Percentiles rank a stretch among this genome's conserved stretches.
These are phyloP conservation scores for Phyllosticta paracitricarpa DNA, from an alignment of 2,329 filamentous ascomycete species.

Conservation along the genomic window DNA sequence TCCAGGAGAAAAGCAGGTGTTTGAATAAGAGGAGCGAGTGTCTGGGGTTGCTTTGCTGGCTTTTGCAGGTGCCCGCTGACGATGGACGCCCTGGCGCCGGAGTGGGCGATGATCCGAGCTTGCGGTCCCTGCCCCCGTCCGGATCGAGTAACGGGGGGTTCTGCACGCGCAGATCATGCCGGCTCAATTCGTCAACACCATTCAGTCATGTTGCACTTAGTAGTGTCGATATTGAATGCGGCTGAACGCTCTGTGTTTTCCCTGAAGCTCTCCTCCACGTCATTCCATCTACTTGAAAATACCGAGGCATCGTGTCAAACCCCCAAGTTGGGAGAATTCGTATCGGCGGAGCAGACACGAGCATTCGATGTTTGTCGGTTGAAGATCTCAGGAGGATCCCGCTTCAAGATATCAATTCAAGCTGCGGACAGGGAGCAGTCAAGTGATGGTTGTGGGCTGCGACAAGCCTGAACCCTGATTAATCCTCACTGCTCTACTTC, in stretches of 20 bases:
- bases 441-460: no score
- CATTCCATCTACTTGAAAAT: neutral
- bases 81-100: neutral
- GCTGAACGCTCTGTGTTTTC: neutral
- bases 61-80: neutral
- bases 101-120: neutral
- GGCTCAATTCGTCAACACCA: neutral
- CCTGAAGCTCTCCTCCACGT: neutral
- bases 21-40: neutral
- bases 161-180: neutral
- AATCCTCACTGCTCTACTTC: neutral
- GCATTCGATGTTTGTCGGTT: no score
- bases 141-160: neutral
- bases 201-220: neutral
- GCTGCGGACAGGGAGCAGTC: no score
- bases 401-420: no score
- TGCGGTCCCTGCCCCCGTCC: neutral
- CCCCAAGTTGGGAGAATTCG: no score
- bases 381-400: no score
- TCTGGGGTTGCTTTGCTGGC: constrained; percentile 7
- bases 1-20: neutral
- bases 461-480: neutral
- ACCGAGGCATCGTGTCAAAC: no score
- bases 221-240: neutral
- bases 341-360: no score